phyloP scores from a whole-genome alignment of 2,329 filamentous ascomycete species.

The Fonsecaea pedrosoi region DNA sequence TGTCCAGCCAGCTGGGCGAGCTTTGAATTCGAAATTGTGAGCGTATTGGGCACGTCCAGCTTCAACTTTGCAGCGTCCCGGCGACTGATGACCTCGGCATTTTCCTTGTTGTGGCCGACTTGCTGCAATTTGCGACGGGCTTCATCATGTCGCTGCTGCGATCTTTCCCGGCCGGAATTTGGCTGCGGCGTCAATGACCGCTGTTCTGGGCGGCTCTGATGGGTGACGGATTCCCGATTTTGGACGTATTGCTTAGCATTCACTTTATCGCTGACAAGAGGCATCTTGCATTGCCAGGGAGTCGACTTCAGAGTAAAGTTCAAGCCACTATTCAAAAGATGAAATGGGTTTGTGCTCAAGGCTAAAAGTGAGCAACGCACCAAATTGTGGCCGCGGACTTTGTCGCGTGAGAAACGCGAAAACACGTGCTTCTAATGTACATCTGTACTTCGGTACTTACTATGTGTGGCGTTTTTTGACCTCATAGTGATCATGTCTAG shows the following conservation, averaged over 20 bases:
- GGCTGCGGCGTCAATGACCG: constrained; percentile 34
- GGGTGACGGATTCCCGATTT: constrained; percentile 16
- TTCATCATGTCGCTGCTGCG: constrained; percentile 24
- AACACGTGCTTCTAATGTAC: constrained; percentile 18
- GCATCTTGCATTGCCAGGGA: constrained; percentile 20
- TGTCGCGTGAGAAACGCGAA: constrained; percentile 19
- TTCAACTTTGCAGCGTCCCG: constrained; percentile 27
- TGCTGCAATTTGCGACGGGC: constrained; percentile 8
- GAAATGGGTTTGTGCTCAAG: neutral
- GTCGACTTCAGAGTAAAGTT: neutral
- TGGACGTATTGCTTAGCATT: constrained; percentile 27
- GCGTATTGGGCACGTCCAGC: constrained; percentile 28
- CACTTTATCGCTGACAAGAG: constrained; percentile 18
- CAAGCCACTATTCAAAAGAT: neutral
- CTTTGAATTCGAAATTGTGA: constrained; percentile 17
- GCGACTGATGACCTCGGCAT: neutral
- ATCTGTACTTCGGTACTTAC: too few species aligned
- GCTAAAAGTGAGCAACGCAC: neutral
- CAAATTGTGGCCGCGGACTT: constrained; percentile 1
- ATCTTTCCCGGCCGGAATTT: constrained; percentile 17
- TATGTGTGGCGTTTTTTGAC: too few species aligned
- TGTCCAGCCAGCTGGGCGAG: neutral
- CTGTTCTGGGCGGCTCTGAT: constrained; percentile 4
- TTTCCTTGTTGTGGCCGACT: constrained; percentile 14
- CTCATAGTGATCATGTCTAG: too few species aligned